Base-by-base conservation (phyloP, 2,329 filamentous ascomycete species). In the Aspergillus terreus region DNA sequence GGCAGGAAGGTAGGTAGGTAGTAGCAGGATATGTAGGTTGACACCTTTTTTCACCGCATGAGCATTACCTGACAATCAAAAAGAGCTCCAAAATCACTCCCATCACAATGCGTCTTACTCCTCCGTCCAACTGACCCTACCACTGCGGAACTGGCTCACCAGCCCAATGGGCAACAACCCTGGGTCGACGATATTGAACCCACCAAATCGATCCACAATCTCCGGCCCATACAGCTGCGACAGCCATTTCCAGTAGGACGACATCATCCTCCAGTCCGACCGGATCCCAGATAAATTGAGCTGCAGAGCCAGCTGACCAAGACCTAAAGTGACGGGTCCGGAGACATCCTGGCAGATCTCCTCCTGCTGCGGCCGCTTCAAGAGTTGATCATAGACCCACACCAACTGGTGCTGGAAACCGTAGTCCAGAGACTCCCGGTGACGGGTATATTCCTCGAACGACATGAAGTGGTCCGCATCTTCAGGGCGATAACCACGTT, bases 131-230 rank as follows among this genome's bases (percentile, higher is more conserved):
- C 19, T 42, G 14, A 56, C 51, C 25, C 51, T 23, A 27, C 54
- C 51, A 41, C 51, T 56, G 7, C 51, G 51, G 19, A 56, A 56
- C 17, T 51, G 46, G 46, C 54, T 53, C 17, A 56, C 43, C 38
- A 56, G 14, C n/a, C 54, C 54, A 23, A 56, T 56, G 10, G 54
- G 54, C 33, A 56, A 12, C 17, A 56, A n/a, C 0, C 54, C 54
- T 3, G 51, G 51, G 14, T 56, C 54, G 5, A 56, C 54, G 10
- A 56, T 45, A 35, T 51, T 56, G 12, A 56, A 53, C 17, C 54
- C 54, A 1, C 54, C 54, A 43, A 56, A 56, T 6, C 36, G 25
- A 1, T 51, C 51, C 1, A 56, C 33, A 23, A 56, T 53, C 48
- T 56, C 51, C 7, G 50, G 51, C 12, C 54, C 54, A 17, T 56